Base-by-base conservation (phyloP, 2,329 filamentous ascomycete genomes). In the Hysterium pulicare region DNA sequence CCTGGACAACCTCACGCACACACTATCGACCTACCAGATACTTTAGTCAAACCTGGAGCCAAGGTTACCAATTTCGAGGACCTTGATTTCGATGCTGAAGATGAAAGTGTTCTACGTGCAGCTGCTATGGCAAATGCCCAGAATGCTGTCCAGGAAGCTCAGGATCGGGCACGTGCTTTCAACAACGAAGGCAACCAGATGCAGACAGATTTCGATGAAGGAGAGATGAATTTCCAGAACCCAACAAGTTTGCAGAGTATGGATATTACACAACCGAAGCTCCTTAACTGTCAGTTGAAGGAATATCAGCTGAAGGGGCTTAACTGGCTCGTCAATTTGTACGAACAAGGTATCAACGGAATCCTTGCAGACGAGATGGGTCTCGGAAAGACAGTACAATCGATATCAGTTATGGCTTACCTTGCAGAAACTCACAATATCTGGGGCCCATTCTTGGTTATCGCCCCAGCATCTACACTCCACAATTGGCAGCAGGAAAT, bases 401-500 rank as follows among this genome's bases (percentile, higher is more conserved):
- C 91, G 17, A 98, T 98, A 49, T 97, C 93, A 0, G 91, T 98
- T 64, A 97, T 98, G 93, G 90, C 90, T 2, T 97, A 98, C 62
- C 83, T 98, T 23, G 93, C 93, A 2, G 91, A 98, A 72, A 86
- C 90, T 58, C 90, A 98, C 74, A 90, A 95, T 62, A 95, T 97
- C 55, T 97, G 91, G 93, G 93, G 93, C 6, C 93, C 93, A 0
- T 97, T 96, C 74, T 71, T 98, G 37, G 93, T 98, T 52, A 94
- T 98, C 49, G 93, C 93, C 0, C 93, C 93, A 0, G 90, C 93
- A 1, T 96, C 90, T 1, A 98, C 93, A 1, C 74, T 98, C 45
- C 91, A 98, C 82, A 98, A 98, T 64, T 98, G 93, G 93, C 90
- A 98, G 68, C 93, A 98, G 67, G 93, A 98, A 73, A 95, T 98